Percentiles rank a stretch among this genome's conserved stretches.
Evolutionary conservation across 1,284 basidiomycete genomes (phyloP).

Genomic region (Grifola frondosa): DNA sequence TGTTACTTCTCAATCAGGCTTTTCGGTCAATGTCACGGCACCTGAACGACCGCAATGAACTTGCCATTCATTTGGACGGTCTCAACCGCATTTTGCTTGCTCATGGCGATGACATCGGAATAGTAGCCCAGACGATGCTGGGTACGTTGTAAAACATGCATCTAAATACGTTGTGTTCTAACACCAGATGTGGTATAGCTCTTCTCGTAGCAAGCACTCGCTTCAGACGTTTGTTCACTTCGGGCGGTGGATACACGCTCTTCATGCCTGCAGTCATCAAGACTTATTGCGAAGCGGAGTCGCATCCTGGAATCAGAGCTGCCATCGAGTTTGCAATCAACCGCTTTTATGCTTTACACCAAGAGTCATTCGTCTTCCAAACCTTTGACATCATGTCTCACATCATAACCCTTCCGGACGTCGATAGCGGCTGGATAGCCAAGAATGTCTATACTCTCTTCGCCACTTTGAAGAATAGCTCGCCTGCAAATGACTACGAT

Average conservation of each 20-base stretch:
- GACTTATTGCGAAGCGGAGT: conserved; percentile 60
- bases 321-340: conserved; percentile 74
- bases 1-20: conserved; percentile 68
- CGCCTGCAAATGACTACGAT: conserved; percentile 45
- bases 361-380: conserved; percentile 77
- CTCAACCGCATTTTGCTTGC: conserved; percentile 63
- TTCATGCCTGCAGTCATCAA: conserved; percentile 73
- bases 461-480: conserved; percentile 47
- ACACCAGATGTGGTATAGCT: conserved; percentile 33
- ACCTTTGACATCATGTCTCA: conserved; percentile 63
- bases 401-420: conserved; percentile 48
- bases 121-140: conserved; percentile 70
- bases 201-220: conserved; percentile 75
- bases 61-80: conserved; percentile 68
- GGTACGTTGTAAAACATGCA: conserved; percentile 40
- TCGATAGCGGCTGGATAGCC: conserved; percentile 51
- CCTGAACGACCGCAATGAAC: conserved; percentile 71
- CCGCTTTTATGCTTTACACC: conserved; percentile 75
- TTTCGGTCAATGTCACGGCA: conserved; percentile 77
- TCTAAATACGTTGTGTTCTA: not conserved
- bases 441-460: conserved; percentile 55
- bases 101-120: conserved; percentile 71
- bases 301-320: conserved; percentile 53
- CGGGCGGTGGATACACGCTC: conserved; percentile 68
- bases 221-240: conserved; percentile 72